Base-by-base conservation (phyloP, 345 rosid genomes). In the Jatropha curcas region DNA sequence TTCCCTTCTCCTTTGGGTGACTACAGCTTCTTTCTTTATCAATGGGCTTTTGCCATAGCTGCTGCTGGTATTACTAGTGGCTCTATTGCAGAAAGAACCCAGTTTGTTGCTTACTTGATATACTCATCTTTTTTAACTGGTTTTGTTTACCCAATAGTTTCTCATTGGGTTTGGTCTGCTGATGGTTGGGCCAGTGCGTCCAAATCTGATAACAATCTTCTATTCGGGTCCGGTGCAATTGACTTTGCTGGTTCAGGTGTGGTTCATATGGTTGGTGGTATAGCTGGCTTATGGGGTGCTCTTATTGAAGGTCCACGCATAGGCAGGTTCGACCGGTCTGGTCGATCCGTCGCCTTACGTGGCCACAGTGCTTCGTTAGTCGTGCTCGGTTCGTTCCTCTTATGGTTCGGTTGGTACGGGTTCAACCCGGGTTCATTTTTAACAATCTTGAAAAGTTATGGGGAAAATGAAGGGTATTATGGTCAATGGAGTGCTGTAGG, bases 31-130 rank as follows among this genome's bases (percentile, higher is more conserved):
- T 89, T 89, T 71, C 84, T 89, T 17, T 89, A 74, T 71, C 93
- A 87, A 28, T 89, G 89, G 93, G 84, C 89, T 11, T 87, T 89
- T n/a, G 93, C 93, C 7, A 83, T 83, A 20, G 86, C 84, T 2
- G 84, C 86, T 17, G 86, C 84, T 3, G 84, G 86, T 2, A 89
- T 87, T 78, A 89, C 91, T 0, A 89, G 91, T 13, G 93, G 93
- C 50, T 89, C 93, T 2, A 89, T 89, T n/a, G 91, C 93, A 0
- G 89, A 89, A 75, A 81, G 91, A 60, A 89, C 93, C 48, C 93
- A 89, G 50, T 89, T 89, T 51, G 87, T 89, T 9, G 89, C 93
- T 39, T 89, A 89, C 33, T 62, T 89, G 14, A 82, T 87, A 6
- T 89, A 87, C 76, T 89, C 93, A 1, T 80, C 91, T 8, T 89